Base-by-base conservation (phyloP, 202 grass and related monocot species). In the Zoysia matrella region DNA sequence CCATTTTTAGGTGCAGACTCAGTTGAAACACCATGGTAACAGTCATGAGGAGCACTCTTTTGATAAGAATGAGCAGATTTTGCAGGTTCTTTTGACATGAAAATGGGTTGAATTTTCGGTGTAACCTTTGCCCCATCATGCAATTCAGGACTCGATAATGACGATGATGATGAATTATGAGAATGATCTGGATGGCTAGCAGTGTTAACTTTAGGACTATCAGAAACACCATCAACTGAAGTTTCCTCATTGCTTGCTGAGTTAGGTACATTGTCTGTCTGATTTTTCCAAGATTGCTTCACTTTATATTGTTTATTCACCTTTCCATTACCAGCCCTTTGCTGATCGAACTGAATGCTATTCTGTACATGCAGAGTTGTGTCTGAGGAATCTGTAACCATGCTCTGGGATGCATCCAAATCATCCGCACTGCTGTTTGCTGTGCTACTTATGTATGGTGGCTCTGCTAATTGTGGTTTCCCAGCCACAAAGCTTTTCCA, bases 371-470 rank as follows among this genome's bases (percentile, higher is more conserved):
- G 51, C 44, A 52, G 80, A 88, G 79, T 76, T 52, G 79, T 47
- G 61, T 82, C 80, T 45, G 58, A 67, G 72, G 83, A 79, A 83
- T 88, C 83, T 81, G 85, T 83, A 79, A 69, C 40, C 71, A 58
- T 79, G 70, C 75, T 79, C 77, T 71, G 83, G 3, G 4, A 82
- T 8, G 22, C 6, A 71, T 79, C 85, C 15, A 67, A 82, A 58
- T 66, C 71, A 52, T 72, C 14, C 74, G 41, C 65, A 78, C 72
- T 90, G 65, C 66, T 84, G 84, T 80, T 87, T 69, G 68, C 10
- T 77, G 60, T 55, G 53, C 18, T 88, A 88, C 83, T 94, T 82
- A 83, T 53, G 75, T 98, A 98, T 74, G 87, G 93, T n/a, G 86
- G 87, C 68, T 88, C 83, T 86, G 80, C 12, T 76, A 99, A 77